A percentile compares a stretch with the other conserved stretches of the same genome.
phyloP scores from a whole-genome alignment of 768 basidiomycete species.

The Xerocomellus dryophilus region DNA sequence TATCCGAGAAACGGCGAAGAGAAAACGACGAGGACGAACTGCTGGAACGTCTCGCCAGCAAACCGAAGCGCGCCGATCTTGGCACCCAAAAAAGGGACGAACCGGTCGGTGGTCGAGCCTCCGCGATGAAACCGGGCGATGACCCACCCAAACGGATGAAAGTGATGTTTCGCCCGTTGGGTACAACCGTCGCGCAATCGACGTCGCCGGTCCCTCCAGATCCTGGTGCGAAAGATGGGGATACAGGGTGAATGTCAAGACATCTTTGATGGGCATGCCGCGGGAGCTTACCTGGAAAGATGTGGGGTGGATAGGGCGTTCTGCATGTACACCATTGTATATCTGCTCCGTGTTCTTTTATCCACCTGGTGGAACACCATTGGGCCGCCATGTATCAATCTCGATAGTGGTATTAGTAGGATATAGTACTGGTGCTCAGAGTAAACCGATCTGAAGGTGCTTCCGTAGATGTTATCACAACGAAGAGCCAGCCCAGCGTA shows the following conservation, averaged over 20 bases:
- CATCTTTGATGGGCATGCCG: neutral
- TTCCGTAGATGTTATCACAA: neutral
- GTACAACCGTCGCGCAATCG: constrained; percentile 30
- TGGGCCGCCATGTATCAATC: constrained; percentile 8
- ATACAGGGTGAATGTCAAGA: constrained; percentile 53
- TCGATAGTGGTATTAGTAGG: constrained; percentile 1
- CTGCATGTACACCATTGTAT: constrained; percentile 3
- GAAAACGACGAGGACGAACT: constrained; percentile 67
- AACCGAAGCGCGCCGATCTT: constrained; percentile 53
- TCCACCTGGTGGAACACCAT: neutral
- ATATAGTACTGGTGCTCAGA: constrained; percentile 1
- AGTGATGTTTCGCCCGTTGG: constrained; percentile 55
- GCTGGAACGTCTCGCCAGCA: constrained; percentile 57
- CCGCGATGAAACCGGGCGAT: constrained; percentile 33
- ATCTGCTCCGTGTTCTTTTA: constrained; percentile 8
- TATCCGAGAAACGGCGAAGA: constrained; percentile 69
- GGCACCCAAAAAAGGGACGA: constrained; percentile 44
- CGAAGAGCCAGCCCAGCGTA: too few relatives aligned
- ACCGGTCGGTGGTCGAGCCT: constrained; percentile 18
- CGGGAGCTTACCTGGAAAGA: constrained; percentile 33
- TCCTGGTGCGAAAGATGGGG: constrained; percentile 67
- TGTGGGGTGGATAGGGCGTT: neutral
- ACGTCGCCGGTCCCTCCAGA: constrained; percentile 52
- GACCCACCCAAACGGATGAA: constrained; percentile 69
- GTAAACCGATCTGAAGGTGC: neutral